Evolutionary conservation across 73 alveolate genomes (phyloP), one percentile per base, ranked within the genome.

Genomic region (Paramecium sonneborni): DNA sequence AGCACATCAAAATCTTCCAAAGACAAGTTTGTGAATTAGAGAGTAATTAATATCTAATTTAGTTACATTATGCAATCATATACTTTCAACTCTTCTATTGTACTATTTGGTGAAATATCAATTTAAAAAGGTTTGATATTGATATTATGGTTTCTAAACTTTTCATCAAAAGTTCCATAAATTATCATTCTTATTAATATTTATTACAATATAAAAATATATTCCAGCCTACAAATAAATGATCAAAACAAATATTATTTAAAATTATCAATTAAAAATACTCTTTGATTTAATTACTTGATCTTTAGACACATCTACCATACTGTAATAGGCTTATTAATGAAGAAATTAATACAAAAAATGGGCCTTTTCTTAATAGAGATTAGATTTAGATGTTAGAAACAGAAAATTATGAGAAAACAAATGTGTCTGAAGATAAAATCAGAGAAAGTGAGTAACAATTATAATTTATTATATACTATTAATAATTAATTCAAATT

Each of bases 391-490:
- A n/a, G n/a, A n/a, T n/a, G n/a, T n/a, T n/a, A n/a, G n/a, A n/a
- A n/a, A n/a, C n/a, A n/a, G n/a, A n/a, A n/a, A n/a, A n/a, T n/a
- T n/a, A n/a, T n/a, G n/a, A n/a, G n/a, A n/a, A n/a, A n/a, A n/a
- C n/a, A n/a, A n/a, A n/a, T n/a, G n/a, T n/a, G n/a, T n/a, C n/a
- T n/a, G n/a, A n/a, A n/a, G n/a, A n/a, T n/a, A n/a, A n/a, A n/a
- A n/a, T n/a, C n/a, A 74, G 44, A 74, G 32, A 74, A 62, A 62
- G 44, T 62, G 84, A 62, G 28, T 52, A 52, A 52, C 68, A 52
- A 52, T 52, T 18, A 52, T 52, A 28, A 52, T n/a, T 52, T 28
- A n/a, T 52, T 52, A 4, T 4, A 52, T n/a, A 52, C 15, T 52
- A 52, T 52, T 20, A 52, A n/a, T 15, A 52, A 18, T 18, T 52